phyloP scores from a whole-genome alignment of 2,329 filamentous ascomycete genomes.

The Venturia asperata region DNA sequence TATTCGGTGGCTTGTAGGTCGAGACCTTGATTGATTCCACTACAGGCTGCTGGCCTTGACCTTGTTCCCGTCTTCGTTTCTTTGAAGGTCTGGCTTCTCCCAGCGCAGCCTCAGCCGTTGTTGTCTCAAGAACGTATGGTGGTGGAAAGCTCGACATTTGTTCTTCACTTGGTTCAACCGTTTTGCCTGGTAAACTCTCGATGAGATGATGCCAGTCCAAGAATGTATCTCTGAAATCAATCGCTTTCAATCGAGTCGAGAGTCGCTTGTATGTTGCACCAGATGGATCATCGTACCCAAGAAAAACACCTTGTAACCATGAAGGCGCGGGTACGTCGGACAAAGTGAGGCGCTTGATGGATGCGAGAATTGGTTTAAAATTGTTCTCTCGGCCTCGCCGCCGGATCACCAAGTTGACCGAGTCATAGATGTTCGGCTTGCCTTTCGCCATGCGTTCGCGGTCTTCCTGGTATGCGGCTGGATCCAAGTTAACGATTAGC shows the following conservation, averaged over 20 bases:
- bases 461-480: constrained; percentile 70
- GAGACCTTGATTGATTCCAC: constrained; percentile 70
- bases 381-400: constrained; percentile 89
- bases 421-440: constrained; percentile 73
- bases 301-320: constrained; percentile 93
- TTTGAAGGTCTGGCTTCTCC: constrained; percentile 58
- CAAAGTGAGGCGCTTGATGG: constrained; percentile 76
- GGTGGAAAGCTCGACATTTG: constrained; percentile 70
- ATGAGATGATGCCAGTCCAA: constrained; percentile 90
- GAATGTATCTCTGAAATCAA: constrained; percentile 93
- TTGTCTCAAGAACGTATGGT: constrained; percentile 71
- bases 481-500: constrained; percentile 74
- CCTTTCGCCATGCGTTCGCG: constrained; percentile 57
- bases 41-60: constrained; percentile 57
- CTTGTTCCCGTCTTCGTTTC: constrained; percentile 74
- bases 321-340: constrained; percentile 79
- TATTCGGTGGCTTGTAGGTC: constrained; percentile 83
- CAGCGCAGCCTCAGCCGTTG: constrained; percentile 30
- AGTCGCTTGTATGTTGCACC: constrained; percentile 81
- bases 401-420: constrained; percentile 78
- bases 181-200: constrained; percentile 82
- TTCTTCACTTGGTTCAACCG: constrained; percentile 68
- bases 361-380: constrained; percentile 88
- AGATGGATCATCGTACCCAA: constrained; percentile 92
- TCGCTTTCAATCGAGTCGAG: constrained; percentile 64